Conservation (phyloP, 2,329 filamentous ascomycete species). For the Ophiostoma ips region DNA sequence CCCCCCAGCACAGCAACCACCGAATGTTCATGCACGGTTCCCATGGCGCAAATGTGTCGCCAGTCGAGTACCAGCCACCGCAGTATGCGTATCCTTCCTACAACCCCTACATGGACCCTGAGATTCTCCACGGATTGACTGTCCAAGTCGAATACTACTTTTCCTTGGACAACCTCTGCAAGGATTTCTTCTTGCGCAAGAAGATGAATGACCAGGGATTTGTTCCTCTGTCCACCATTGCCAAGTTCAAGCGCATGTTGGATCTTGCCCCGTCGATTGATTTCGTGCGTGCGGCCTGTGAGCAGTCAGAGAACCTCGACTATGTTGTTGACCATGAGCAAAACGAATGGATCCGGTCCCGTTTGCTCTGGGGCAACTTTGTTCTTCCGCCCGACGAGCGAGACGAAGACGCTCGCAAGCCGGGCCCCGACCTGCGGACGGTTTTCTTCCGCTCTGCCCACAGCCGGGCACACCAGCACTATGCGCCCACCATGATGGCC, state of each 20-base stretch:
- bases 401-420: constrained; percentile 57
- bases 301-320: constrained; percentile 59
- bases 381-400: constrained; percentile 59
- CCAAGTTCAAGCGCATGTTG: constrained; percentile 76
- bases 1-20: constrained; percentile 4
- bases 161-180: constrained; percentile 87
- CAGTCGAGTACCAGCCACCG: constrained; percentile 10
- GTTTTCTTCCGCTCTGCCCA: constrained; percentile 20
- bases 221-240: constrained; percentile 65
- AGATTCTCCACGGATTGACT: constrained; percentile 28
- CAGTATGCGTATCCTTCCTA: neutral
- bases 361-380: constrained; percentile 67
- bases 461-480: constrained; percentile 13
- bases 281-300: constrained; percentile 60
- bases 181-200: constrained; percentile 75
- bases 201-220: constrained; percentile 96
- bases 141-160: constrained; percentile 80
- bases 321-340: constrained; percentile 62
- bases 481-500: constrained; percentile 17
- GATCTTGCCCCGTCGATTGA: constrained; percentile 57
- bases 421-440: constrained; percentile 35
- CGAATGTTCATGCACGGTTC: constrained; percentile 18
- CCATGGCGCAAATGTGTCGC: constrained; percentile 7
- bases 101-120: constrained; percentile 9
- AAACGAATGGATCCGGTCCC: constrained; percentile 61